Conservation (phyloP, 2,329 filamentous ascomycete genomes). For the Drechslera avenae region DNA sequence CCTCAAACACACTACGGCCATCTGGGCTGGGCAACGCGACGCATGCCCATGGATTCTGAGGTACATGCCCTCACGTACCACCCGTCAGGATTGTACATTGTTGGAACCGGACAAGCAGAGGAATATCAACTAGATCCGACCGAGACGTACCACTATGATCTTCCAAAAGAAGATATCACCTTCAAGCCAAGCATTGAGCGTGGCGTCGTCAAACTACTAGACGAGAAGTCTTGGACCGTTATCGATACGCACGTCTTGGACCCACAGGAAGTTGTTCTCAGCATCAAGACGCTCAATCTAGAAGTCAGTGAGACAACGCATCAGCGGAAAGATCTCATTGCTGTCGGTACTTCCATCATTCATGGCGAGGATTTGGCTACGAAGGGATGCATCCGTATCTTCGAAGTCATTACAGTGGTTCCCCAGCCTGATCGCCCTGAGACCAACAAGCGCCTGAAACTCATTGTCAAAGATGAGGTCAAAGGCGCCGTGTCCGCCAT, state of each 20-base stretch:
- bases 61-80: conserved; percentile 78
- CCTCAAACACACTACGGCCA: conserved; percentile 70
- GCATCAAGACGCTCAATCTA: conserved; percentile 80
- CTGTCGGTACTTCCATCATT: conserved; percentile 83
- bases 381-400: conserved; percentile 84
- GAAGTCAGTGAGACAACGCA: conserved; percentile 92
- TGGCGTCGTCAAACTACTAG: conserved; percentile 78
- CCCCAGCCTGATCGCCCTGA: conserved; percentile 85
- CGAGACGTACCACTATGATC: conserved; percentile 82
- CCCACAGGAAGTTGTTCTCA: conserved; percentile 75
- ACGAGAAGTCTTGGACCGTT: conserved; percentile 74
- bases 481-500: conserved; percentile 89
- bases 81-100: conserved; percentile 74
- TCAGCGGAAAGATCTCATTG: conserved; percentile 79
- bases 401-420: conserved; percentile 89
- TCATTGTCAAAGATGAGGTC: conserved; percentile 87
- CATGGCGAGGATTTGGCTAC: conserved; percentile 89
- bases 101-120: conserved; percentile 70
- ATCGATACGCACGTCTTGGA: conserved; percentile 79
- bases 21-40: conserved; percentile 75
- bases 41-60: conserved; percentile 71
- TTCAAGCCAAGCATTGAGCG: conserved; percentile 72
- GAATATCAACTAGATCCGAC: conserved; percentile 79
- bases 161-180: conserved; percentile 67
- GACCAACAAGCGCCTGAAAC: conserved; percentile 82